Base-by-base conservation (phyloP, 2,329 filamentous ascomycete genomes). In the Aspergillus ochraceus region DNA sequence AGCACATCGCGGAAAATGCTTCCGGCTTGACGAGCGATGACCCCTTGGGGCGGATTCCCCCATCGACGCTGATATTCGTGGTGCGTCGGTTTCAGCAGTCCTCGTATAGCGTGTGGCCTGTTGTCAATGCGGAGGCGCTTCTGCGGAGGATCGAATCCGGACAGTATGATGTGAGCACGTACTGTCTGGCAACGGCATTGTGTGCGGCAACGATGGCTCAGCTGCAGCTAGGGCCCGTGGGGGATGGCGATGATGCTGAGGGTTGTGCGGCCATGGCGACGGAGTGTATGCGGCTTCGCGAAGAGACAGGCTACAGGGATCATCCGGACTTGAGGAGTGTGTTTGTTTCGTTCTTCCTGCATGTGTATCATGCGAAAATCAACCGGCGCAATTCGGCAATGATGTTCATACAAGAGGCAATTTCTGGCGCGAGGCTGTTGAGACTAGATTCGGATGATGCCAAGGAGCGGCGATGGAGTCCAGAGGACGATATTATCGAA, bases 171-270 rank as follows among this genome's bases (percentile, higher is more conserved):
- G 51, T 52, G 2, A 61, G 56, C 5, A 54, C 62, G 5, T 61
- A 62, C 12, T 68, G 65, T 54, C 60, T 72, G 30, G 61, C 61
- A 6, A 62, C 66, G 20, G 70, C 70, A 6, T 65, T 73, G 19
- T 73, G 69, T 46, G 70, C 70, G 0, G 70, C 71, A 4, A 72
- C 71, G 12, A 72, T 73, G 68, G 69, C 70, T 8, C 71, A 73
- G 49, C 50, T 73, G 45, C 62, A 73, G 17, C 60, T 73, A 5
- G 52, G 57, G 1, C 67, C 70, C 4, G 22, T 68, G 1, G 32
- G n/a, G 2, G 57, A 64, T 55, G 57, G 49, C 2, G 30, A 51
- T 2, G 3, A 17, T 1, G 36, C 30, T 12, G 49, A 71, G 20
- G 68, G 72, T 32, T 63, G 69, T 46, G 54, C 55, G 2, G 42